These are phyloP conservation scores for Ramalina intermedia DNA, from an alignment of 495 filamentous ascomycete genomes.

Conservation along the genomic window DNA sequence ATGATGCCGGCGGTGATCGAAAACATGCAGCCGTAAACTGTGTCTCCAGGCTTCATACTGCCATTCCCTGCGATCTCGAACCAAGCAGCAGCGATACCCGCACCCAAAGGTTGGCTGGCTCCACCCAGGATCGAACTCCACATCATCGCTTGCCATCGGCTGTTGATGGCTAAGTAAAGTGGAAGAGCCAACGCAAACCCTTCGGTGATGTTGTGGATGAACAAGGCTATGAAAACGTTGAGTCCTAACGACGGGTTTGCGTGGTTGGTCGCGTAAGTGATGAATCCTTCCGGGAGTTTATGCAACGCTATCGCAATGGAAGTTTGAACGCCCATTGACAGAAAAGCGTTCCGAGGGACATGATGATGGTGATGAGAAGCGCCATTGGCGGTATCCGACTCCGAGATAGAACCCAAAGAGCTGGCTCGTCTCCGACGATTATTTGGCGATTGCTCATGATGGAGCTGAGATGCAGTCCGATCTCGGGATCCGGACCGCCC, in stretches of 20 bases:
- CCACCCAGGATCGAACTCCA: conserved; percentile 78
- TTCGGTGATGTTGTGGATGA: conserved; percentile 95
- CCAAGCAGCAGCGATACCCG: conserved; percentile 71
- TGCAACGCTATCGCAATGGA: conserved; percentile 88
- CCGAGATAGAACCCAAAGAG: background rate
- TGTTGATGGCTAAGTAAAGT: conserved; percentile 72
- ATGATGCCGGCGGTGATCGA: conserved; percentile 86
- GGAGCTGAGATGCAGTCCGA: conserved; percentile 1
- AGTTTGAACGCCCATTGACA: conserved; percentile 86
- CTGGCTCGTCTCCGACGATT: background rate
- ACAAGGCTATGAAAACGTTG: conserved; percentile 85
- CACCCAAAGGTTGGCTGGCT: conserved; percentile 72
- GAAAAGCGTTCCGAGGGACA: conserved; percentile 86
- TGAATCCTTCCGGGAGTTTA: conserved; percentile 96
- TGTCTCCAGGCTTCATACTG: conserved; percentile 25
- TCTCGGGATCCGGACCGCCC: conserved; percentile 4
- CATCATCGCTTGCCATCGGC: conserved; percentile 61
- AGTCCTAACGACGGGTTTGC: conserved; percentile 77
- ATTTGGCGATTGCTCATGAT: background rate
- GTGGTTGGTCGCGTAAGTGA: conserved; percentile 96
- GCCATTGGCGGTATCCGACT: conserved; percentile 18
- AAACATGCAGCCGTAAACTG: conserved; percentile 81
- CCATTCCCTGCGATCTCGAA: conserved; percentile 39
- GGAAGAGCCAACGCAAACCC: conserved; percentile 90
- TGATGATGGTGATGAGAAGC: conserved; percentile 71